Base-by-base conservation (phyloP, 495 filamentous ascomycete genomes). In the Umbilicaria muhlenbergii region DNA sequence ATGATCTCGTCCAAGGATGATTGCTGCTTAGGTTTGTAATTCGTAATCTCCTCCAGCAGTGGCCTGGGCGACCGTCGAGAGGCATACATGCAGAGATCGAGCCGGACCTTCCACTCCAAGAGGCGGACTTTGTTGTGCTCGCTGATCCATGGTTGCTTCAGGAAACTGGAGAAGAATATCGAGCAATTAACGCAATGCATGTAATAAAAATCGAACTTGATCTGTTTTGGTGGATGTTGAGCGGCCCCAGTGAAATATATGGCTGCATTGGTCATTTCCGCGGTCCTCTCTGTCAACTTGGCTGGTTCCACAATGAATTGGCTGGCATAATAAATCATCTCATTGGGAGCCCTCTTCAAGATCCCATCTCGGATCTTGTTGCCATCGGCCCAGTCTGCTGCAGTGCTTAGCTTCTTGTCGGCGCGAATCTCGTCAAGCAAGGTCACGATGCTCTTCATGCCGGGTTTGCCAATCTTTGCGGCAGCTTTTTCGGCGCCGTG, bases 141-240 rank as follows among this genome's bases (percentile, higher is more conserved):
- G 19, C 18, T 42, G 35, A 67, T 58, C 59, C 41, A 60, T 8
- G 58, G 47, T 6, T 62, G 57, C 1, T 56, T 34, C 31, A 74
- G 52, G 50, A 83, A 70, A 10, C 62, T 56, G 8, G 69, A 62
- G 56, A 75, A 73, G 65, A 83, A 83, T 28, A 82, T 74, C 10
- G 71, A 71, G 32, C 57, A 60, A 52, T 78, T 84, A 47, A 79
- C 51, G 54, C 62, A 67, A 55, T 84, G 80, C 62, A 93, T 81
- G 55, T 76, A 70, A 63, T 80, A 91, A 58, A 95, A 95, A 49
- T 94, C 88, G 49, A 86, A 67, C 52, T 78, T 85, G 46, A 77
- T 58, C 14, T 64, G 43, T 51, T 88, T 82, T 3, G 67, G 64
- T 1, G 74, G 75, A 33, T 73, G 61, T 48, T 82, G 68, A 1